Evolutionary conservation across 2,329 filamentous ascomycete species (phyloP).

Genomic region (Diplodia seriata): DNA sequence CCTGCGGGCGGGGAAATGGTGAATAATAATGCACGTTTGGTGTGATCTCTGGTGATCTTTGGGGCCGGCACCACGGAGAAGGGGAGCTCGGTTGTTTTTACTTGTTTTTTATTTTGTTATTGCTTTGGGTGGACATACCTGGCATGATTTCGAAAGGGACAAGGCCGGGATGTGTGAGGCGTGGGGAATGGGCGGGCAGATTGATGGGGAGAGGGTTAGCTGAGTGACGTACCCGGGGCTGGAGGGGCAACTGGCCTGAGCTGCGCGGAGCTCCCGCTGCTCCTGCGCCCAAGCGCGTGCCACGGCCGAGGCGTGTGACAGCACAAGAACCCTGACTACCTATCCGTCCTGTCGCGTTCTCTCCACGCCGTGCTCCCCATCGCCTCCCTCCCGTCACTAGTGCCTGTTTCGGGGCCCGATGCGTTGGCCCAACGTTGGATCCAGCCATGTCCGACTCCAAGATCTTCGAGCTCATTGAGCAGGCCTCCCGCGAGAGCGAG

Average conservation of each 20-base stretch:
- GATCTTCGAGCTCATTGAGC: conserved; percentile 28
- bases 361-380: neutral
- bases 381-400: neutral
- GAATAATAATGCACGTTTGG: conserved; percentile 1
- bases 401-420: neutral
- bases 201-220: neutral
- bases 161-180: neutral
- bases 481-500: conserved; percentile 35
- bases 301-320: conserved; percentile 24
- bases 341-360: neutral
- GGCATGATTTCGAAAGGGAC: neutral
- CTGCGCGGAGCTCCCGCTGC: neutral
- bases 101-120: too few relatives aligned
- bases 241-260: conserved; percentile 2
- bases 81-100: neutral
- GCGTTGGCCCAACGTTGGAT: conserved; percentile 5
- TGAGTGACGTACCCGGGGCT: neutral
- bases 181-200: neutral
- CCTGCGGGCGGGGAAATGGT: conserved; percentile 37
- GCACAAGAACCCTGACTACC: neutral
- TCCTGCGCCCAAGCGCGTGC: conserved; percentile 20
- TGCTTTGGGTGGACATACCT: neutral
- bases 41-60: conserved; percentile 18
- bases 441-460: conserved; percentile 30
- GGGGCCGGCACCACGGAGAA: neutral